A percentile compares a stretch with the other conserved stretches of the same genome.
Evolutionary conservation across 2,329 filamentous ascomycete genomes (phyloP).

Genomic region (Fusarium algeriense): DNA sequence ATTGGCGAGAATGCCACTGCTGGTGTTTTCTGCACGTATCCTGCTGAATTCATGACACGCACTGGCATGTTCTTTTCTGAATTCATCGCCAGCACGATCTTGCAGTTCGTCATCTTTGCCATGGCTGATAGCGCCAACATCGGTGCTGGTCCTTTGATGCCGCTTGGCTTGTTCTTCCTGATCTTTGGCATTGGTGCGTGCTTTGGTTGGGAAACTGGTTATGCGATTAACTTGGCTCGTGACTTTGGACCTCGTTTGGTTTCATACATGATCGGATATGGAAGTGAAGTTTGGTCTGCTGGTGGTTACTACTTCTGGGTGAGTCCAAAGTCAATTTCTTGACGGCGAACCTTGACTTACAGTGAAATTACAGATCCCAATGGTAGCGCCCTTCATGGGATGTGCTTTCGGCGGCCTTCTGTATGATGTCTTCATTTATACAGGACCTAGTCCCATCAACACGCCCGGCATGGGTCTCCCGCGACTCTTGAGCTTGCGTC

Average conservation of each 20-base stretch:
- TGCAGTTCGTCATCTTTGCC: conserved; percentile 80
- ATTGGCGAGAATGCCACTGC: conserved; percentile 70
- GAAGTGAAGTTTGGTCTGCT: conserved; percentile 73
- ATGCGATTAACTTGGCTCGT: conserved; percentile 79
- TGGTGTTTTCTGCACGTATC: conserved; percentile 80
- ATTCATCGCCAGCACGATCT: conserved; percentile 73
- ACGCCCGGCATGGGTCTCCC: conserved; percentile 74
- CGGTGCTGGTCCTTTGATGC: conserved; percentile 67
- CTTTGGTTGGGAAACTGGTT: conserved; percentile 82
- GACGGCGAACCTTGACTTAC: conserved; percentile 1
- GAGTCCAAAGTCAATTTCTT: conserved; percentile 38
- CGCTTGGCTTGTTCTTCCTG: conserved; percentile 76
- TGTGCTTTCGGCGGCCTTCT: conserved; percentile 73
- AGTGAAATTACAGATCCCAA: conserved; percentile 67
- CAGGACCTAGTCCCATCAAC: conserved; percentile 77
- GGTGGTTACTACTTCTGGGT: conserved; percentile 81
- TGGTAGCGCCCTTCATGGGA: conserved; percentile 77
- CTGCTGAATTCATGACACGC: conserved; percentile 73
- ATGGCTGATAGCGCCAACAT: conserved; percentile 70
- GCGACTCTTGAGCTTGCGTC: conserved; percentile 56
- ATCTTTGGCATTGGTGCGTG: conserved; percentile 80
- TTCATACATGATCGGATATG: conserved; percentile 76
- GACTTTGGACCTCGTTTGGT: conserved; percentile 78
- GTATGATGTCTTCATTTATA: conserved; percentile 77
- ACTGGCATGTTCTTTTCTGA: conserved; percentile 79